Conservation (phyloP, 768 basidiomycete species). For the Leccinum subtestaceum region DNA sequence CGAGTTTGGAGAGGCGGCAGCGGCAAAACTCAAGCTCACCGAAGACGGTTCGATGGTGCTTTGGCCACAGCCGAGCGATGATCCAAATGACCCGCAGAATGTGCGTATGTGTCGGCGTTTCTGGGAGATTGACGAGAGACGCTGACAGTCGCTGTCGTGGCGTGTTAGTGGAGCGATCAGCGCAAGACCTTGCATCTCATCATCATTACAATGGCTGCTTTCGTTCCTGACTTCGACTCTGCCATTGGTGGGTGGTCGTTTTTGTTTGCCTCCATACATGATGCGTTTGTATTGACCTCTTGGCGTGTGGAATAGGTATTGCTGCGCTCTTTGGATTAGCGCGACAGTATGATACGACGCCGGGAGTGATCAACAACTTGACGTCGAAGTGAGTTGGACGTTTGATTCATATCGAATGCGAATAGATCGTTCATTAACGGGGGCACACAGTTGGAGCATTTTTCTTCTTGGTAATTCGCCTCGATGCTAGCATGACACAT, state of each 20-base stretch:
- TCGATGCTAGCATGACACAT: background rate
- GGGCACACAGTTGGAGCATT: constrained; percentile 41
- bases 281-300: background rate
- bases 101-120: constrained; percentile 26
- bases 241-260: constrained; percentile 39
- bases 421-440: background rate
- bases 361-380: constrained; percentile 48
- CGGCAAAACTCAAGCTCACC: constrained; percentile 45
- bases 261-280: background rate
- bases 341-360: constrained; percentile 41
- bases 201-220: constrained; percentile 49
- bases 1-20: constrained; percentile 49
- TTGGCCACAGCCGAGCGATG: constrained; percentile 54
- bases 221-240: constrained; percentile 54
- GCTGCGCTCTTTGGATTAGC: constrained; percentile 49
- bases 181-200: constrained; percentile 47
- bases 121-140: background rate
- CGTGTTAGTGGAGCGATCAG: constrained; percentile 40
- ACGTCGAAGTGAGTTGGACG: constrained; percentile 41
- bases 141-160: background rate
- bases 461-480: constrained; percentile 39
- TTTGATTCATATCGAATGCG: background rate
- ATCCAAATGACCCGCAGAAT: constrained; percentile 53
- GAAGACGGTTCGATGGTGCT: constrained; percentile 45
- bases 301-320: constrained; percentile 36